Conservation (phyloP, 768 basidiomycete species). For the Fistulinella prunicolor region DNA sequence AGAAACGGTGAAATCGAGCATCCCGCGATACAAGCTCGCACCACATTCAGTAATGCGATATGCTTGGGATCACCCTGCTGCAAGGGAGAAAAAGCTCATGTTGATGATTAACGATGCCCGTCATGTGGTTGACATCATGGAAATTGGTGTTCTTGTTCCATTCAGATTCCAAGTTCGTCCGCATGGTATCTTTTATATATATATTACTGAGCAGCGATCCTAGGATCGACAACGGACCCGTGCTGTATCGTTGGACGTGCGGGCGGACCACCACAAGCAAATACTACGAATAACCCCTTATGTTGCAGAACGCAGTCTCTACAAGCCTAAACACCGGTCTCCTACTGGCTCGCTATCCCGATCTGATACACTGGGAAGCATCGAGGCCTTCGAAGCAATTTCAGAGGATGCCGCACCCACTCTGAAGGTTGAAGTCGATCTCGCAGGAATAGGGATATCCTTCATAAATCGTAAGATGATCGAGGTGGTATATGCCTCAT, state of each 20-base stretch:
- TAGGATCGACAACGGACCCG: constrained; percentile 56
- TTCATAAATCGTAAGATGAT: constrained; percentile 82
- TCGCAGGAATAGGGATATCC: constrained; percentile 91
- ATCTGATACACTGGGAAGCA: constrained; percentile 65
- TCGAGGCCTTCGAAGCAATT: constrained; percentile 83
- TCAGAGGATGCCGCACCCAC: constrained; percentile 67
- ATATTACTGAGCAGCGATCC: not conserved
- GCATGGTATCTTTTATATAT: not conserved
- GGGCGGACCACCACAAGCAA: constrained; percentile 84
- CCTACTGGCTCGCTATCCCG: constrained; percentile 43
- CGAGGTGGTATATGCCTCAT: constrained; percentile 86
- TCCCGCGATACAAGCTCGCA: constrained; percentile 51
- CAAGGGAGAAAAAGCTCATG: constrained; percentile 72
- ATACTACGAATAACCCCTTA: constrained; percentile 86
- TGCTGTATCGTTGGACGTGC: constrained; percentile 85
- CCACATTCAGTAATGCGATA: constrained; percentile 61
- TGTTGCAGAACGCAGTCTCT: constrained; percentile 78
- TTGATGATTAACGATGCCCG: constrained; percentile 59
- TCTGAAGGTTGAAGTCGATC: constrained; percentile 65
- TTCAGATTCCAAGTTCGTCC: constrained; percentile 75
- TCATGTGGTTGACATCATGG: constrained; percentile 84
- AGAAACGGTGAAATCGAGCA: constrained; percentile 36
- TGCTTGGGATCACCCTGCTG: constrained; percentile 93
- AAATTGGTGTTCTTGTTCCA: constrained; percentile 89
- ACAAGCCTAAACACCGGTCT: constrained; percentile 67